phyloP scores from a whole-genome alignment of 768 basidiomycete genomes.

The Aureoboletus auriporus region DNA sequence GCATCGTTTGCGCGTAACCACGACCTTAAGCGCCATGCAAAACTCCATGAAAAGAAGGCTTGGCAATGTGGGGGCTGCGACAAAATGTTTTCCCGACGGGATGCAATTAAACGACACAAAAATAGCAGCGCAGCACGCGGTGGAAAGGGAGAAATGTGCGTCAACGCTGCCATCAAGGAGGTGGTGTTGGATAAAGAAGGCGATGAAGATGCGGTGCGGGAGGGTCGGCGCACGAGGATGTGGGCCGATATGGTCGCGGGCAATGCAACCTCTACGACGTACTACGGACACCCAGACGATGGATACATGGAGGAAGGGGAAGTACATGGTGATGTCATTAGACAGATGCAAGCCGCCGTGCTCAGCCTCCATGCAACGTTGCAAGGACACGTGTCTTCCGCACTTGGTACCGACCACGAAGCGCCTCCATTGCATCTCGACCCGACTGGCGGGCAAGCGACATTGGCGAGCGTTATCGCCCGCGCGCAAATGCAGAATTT shows the following conservation, averaged over 20 bases:
- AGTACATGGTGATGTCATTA: slow-evolving; percentile 44
- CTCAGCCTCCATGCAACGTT: slow-evolving; percentile 53
- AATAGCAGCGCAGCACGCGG: slow-evolving; percentile 52
- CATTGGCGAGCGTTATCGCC: slow-evolving; percentile 68
- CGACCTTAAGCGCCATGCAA: slow-evolving; percentile 74
- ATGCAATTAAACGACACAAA: slow-evolving; percentile 77
- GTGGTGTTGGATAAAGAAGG: slow-evolving; percentile 45
- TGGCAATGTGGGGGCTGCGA: slow-evolving; percentile 73
- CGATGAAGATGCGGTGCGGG: slow-evolving; percentile 38
- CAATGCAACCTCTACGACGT: slow-evolving; percentile 10
- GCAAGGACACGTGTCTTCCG: slow-evolving; percentile 54
- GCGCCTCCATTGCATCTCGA: slow-evolving; percentile 34
- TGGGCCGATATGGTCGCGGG: slow-evolving; percentile 59
- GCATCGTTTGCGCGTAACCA: slow-evolving; percentile 78
- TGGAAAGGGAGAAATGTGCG: slow-evolving; percentile 48
- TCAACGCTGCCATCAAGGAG: slow-evolving; percentile 57
- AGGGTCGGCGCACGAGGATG: slow-evolving; percentile 58
- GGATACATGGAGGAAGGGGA: slow-evolving; percentile 58
- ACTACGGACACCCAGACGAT: slow-evolving; percentile 13
- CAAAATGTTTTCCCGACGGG: slow-evolving; percentile 71
- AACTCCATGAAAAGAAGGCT: slow-evolving; percentile 66
- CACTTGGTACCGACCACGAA: slow-evolving; percentile 41
- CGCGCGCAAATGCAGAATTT: slow-evolving; percentile 57
- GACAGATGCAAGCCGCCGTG: slow-evolving; percentile 48
- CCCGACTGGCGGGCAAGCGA: slow-evolving; percentile 57